Conservation (phyloP, 495 filamentous ascomycete genomes). For the Xylaria venustula region DNA sequence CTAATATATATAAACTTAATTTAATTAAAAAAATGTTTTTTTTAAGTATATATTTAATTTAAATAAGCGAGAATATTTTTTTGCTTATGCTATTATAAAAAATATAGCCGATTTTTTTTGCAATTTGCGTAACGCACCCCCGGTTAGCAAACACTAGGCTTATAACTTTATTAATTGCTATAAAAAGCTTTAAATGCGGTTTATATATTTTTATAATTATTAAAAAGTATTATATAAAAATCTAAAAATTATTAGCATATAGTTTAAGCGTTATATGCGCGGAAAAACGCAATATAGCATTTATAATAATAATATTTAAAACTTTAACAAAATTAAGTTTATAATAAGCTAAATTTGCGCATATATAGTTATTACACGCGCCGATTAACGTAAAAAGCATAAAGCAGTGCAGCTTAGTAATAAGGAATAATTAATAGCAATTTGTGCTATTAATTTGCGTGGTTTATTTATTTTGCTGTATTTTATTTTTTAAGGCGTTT, state of each 20-base stretch:
- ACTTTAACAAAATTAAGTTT: background rate
- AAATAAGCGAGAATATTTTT: background rate
- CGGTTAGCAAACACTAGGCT: background rate
- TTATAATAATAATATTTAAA: background rate
- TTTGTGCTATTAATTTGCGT: background rate
- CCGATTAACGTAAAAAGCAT: background rate
- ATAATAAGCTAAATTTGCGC: background rate
- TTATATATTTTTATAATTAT: background rate
- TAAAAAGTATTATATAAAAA: background rate
- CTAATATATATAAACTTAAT: background rate
- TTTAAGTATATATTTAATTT: constrained; percentile 1
- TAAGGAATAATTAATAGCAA: background rate
- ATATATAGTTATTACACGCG: background rate
- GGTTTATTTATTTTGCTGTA: background rate
- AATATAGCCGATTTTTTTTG: background rate
- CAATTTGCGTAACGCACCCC: background rate
- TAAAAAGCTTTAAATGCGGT: background rate
- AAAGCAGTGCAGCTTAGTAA: background rate
- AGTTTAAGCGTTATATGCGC: background rate
- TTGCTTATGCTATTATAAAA: background rate
- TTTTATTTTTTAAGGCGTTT: background rate
- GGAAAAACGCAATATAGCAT: background rate
- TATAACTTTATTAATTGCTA: background rate
- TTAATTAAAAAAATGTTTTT: constrained; percentile 7
- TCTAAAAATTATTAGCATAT: background rate